These are phyloP conservation scores for Bipolaris bicolor DNA, from an alignment of 2,329 filamentous ascomycete genomes.

Conservation along the genomic window DNA sequence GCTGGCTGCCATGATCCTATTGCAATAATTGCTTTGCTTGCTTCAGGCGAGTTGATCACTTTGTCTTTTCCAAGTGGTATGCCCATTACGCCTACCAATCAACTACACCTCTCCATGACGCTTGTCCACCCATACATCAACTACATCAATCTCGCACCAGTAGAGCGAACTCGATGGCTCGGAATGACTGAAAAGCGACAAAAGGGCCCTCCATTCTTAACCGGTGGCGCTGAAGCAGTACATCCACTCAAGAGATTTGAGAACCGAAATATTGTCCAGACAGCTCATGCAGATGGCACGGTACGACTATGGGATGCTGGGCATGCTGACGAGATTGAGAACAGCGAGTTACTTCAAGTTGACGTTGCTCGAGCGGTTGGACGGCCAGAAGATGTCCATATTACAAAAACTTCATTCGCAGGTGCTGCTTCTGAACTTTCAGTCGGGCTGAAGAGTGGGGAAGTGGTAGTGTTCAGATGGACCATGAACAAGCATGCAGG, in stretches of 20 bases:
- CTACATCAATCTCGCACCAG: constrained; percentile 70
- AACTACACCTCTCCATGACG: constrained; percentile 84
- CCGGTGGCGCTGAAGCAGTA: constrained; percentile 76
- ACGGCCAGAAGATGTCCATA: constrained; percentile 75
- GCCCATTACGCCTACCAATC: constrained; percentile 89
- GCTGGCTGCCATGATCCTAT: constrained; percentile 88
- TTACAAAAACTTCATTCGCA: constrained; percentile 80
- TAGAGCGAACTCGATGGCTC: constrained; percentile 84
- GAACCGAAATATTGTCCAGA: constrained; percentile 81
- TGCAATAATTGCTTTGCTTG: constrained; percentile 77
- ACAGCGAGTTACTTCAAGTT: constrained; percentile 78
- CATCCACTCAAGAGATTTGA: constrained; percentile 78
- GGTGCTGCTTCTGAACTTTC: constrained; percentile 83
- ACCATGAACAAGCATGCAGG: constrained; percentile 78
- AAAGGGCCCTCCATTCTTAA: constrained; percentile 77
- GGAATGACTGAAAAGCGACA: constrained; percentile 85
- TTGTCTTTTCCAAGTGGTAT: constrained; percentile 92
- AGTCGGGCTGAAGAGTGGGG: constrained; percentile 80
- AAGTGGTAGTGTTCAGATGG: constrained; percentile 87
- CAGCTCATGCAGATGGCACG: constrained; percentile 88
- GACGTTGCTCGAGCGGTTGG: constrained; percentile 84
- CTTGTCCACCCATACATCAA: constrained; percentile 91
- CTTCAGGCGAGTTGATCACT: constrained; percentile 87
- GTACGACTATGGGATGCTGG: constrained; percentile 93
- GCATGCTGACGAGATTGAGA: constrained; percentile 92